phyloP scores from a whole-genome alignment of 805 yeast genomes.

The Wickerhamiella alocasiicola region DNA sequence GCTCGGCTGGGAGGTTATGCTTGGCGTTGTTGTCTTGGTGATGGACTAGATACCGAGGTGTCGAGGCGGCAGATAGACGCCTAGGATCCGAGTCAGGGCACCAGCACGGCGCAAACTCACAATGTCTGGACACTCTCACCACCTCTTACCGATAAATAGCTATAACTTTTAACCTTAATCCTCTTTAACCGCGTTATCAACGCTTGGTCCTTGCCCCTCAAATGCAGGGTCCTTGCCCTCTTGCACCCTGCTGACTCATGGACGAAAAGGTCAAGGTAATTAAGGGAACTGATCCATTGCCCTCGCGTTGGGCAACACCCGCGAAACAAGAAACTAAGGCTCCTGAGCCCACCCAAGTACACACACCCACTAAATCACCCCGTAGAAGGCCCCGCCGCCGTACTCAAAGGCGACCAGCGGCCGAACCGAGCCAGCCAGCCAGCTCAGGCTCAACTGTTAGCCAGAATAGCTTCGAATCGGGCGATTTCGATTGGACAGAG shows the following conservation, averaged over 20 bases:
- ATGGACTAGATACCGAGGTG: too few relatives aligned
- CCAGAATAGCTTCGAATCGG: neutral
- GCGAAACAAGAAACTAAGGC: neutral
- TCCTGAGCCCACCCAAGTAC: neutral
- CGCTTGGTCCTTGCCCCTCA: too few relatives aligned
- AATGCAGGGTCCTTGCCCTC: too few relatives aligned
- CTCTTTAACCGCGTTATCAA: too few relatives aligned
- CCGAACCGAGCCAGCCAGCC: neutral
- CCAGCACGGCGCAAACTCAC: too few relatives aligned
- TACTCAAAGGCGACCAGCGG: neutral
- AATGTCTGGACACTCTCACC: too few relatives aligned
- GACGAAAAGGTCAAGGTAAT: conserved; percentile 1
- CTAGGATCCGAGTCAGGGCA: too few relatives aligned
- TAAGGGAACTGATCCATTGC: conserved; percentile 1
- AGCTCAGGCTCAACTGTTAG: neutral
- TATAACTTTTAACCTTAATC: too few relatives aligned
- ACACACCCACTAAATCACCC: neutral
- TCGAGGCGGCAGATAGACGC: too few relatives aligned
- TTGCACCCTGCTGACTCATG: neutral
- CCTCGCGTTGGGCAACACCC: neutral
- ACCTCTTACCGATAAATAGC: too few relatives aligned
- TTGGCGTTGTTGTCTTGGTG: too few relatives aligned
- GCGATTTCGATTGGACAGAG: conserved; percentile 6
- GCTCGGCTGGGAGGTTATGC: too few relatives aligned
- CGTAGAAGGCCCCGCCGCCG: neutral